Conservation (phyloP, 768 basidiomycete genomes). For the Ephemerocybe angulata region DNA sequence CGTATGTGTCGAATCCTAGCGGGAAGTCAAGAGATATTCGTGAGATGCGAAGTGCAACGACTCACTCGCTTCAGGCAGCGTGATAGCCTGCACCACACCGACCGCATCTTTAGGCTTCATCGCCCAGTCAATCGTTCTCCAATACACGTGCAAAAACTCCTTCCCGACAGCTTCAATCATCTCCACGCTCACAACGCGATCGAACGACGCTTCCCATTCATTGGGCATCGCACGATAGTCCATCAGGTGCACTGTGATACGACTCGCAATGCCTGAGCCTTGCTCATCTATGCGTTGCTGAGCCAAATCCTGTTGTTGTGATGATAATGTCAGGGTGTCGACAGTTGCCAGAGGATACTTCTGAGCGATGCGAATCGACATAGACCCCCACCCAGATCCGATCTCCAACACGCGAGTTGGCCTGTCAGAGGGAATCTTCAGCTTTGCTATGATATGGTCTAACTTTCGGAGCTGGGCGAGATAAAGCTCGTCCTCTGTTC, state of each 20-base stretch:
- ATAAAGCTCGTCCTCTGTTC: slow-evolving; percentile 25
- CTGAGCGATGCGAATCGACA: slow-evolving; percentile 60
- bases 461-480: slow-evolving; percentile 61
- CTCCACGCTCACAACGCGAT: slow-evolving; percentile 69
- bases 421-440: slow-evolving; percentile 54
- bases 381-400: slow-evolving; percentile 76
- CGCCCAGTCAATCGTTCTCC: slow-evolving; percentile 62
- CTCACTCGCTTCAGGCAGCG: slow-evolving; percentile 66
- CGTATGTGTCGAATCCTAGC: slow-evolving; percentile 52
- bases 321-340: slow-evolving; percentile 70
- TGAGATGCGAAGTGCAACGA: slow-evolving; percentile 17
- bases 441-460: slow-evolving; percentile 59
- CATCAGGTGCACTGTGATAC: slow-evolving; percentile 68
- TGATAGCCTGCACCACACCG: slow-evolving; percentile 73
- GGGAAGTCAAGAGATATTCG: background rate
- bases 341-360: slow-evolving; percentile 54
- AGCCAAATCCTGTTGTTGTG: slow-evolving; percentile 59
- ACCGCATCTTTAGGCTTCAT: slow-evolving; percentile 55
- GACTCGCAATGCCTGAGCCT: slow-evolving; percentile 38
- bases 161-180: slow-evolving; percentile 75
- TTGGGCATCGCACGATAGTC: slow-evolving; percentile 65
- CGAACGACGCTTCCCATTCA: slow-evolving; percentile 63
- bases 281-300: slow-evolving; percentile 49
- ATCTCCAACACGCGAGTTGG: slow-evolving; percentile 58
- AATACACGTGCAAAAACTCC: slow-evolving; percentile 64